Evolutionary conservation across 1,284 basidiomycete species (phyloP), one percentile per base, ranked within the genome.

Genomic region (Heterobasidion irregulare): DNA sequence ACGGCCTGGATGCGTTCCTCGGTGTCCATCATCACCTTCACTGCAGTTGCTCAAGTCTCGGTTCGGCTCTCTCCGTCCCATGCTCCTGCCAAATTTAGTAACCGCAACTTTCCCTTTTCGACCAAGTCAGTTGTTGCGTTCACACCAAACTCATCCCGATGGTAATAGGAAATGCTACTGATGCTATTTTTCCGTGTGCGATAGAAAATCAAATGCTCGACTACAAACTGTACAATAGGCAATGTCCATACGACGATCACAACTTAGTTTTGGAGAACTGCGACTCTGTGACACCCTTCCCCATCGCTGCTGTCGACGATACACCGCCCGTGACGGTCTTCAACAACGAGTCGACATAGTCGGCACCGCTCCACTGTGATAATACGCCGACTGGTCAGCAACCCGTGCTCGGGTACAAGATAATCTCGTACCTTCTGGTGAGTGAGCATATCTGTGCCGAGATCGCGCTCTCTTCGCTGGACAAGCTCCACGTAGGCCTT

Each of bases 271-370:
- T 86, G 54, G 68, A 67, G 73, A 97, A 98, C 72, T 98, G 94
- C 36, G 84, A 72, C 74, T 98, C 95, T 0, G 94, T 97, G 15
- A 95, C 92, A 57, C 93, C 94, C 66, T 85, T 84, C 57, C 94
- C 94, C 94, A 98, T 97, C 16, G 95, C 94, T 9, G 94, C 84
- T 12, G 94, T 98, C 41, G 91, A 93, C n/a, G 92, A 94, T 58
- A 97, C 82, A 58, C 95, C 94, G 47, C 94, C 94, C 44, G 94
- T 96, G 49, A 96, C 90, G 7, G 94, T 94, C 82, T 94, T 95
- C 73, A 97, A 82, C 60, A 96, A 73, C 61, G 83, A 86, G 72
- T 98, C 95, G 51, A 92, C 89, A 66, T 92, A 96, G 70, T 97
- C 93, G 15, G 90, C 94, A 47, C 94, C 94, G 59, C 89, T 92